Conservation (phyloP, 2,329 filamentous ascomycete genomes). For the Penicillium expansum region DNA sequence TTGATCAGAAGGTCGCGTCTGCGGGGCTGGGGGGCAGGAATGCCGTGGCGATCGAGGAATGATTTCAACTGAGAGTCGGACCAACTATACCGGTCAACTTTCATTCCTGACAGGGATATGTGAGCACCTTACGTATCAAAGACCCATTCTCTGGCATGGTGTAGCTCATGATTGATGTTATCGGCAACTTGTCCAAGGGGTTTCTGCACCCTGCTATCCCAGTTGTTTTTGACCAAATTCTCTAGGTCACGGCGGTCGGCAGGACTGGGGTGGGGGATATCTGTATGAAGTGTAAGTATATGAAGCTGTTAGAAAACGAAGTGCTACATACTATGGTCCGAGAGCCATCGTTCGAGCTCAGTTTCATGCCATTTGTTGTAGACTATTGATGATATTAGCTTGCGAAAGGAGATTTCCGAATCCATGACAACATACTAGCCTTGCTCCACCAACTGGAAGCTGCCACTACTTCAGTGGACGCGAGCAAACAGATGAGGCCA, state of each 20-base stretch:
- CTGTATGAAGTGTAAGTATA: slow-evolving; percentile 21
- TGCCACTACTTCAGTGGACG: slow-evolving; percentile 62
- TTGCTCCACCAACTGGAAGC: slow-evolving; percentile 85
- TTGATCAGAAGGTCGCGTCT: slow-evolving; percentile 78
- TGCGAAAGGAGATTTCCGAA: background rate
- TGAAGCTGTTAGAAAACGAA: background rate
- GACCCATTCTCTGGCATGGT: slow-evolving; percentile 81
- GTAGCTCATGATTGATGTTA: slow-evolving; percentile 68
- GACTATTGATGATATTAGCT: slow-evolving; percentile 50
- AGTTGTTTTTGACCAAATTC: slow-evolving; percentile 82
- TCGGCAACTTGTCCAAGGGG: slow-evolving; percentile 77
- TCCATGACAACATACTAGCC: slow-evolving; percentile 61
- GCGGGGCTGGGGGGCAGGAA: slow-evolving; percentile 84
- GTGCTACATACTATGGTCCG: slow-evolving; percentile 62
- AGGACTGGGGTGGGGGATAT: slow-evolving; percentile 84
- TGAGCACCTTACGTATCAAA: slow-evolving; percentile 65
- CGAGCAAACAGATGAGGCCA: slow-evolving; percentile 68
- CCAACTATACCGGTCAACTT: slow-evolving; percentile 59
- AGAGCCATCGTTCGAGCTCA: slow-evolving; percentile 94
- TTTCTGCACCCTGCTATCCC: slow-evolving; percentile 72
- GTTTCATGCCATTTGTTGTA: slow-evolving; percentile 99
- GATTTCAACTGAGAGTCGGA: slow-evolving; percentile 89
- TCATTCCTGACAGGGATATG: background rate
- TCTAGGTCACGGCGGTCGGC: slow-evolving; percentile 95
- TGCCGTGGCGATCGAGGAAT: slow-evolving; percentile 83